phyloP scores from a whole-genome alignment of 2,329 filamentous ascomycete species.

The Aphanoascus verrucosus region DNA sequence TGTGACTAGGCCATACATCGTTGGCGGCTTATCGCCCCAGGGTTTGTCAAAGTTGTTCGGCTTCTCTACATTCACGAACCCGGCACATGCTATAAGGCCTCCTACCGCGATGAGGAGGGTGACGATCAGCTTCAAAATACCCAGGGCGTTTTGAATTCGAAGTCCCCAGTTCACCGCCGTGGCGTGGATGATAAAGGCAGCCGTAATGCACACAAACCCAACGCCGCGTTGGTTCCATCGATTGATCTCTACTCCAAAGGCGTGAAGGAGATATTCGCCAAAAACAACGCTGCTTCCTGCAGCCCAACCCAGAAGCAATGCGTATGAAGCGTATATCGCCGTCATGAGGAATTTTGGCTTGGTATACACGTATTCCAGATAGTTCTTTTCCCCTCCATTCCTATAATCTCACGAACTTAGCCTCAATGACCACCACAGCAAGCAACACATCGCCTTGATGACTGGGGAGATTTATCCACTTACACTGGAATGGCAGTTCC shows the following conservation, averaged over 20 bases:
- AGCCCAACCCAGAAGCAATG: conserved; percentile 42
- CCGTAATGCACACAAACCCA: conserved; percentile 39
- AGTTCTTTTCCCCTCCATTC: conserved; percentile 45
- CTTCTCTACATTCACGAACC: conserved; percentile 29
- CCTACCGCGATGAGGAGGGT: conserved; percentile 39
- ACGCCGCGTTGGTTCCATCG: conserved; percentile 43
- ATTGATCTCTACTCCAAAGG: conserved; percentile 32
- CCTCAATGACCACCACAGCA: background rate
- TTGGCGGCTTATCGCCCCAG: conserved; percentile 30
- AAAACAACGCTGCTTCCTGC: conserved; percentile 45
- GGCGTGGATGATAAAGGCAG: conserved; percentile 40
- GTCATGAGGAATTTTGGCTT: conserved; percentile 44
- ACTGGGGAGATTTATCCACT: conserved; percentile 21
- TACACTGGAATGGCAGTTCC: conserved; percentile 41
- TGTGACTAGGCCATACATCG: conserved; percentile 43
- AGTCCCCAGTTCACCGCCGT: conserved; percentile 40
- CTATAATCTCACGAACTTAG: conserved; percentile 18
- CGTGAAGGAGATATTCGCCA: conserved; percentile 43
- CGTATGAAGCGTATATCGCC: conserved; percentile 44
- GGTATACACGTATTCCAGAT: conserved; percentile 44
- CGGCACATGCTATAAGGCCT: conserved; percentile 32
- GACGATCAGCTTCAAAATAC: conserved; percentile 42
- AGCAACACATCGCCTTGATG: background rate
- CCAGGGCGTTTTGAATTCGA: conserved; percentile 41
- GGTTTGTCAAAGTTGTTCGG: conserved; percentile 30